These are phyloP conservation scores for Austroboletus rostrupii DNA, from an alignment of 1,284 basidiomycete species.

Conservation along the genomic window DNA sequence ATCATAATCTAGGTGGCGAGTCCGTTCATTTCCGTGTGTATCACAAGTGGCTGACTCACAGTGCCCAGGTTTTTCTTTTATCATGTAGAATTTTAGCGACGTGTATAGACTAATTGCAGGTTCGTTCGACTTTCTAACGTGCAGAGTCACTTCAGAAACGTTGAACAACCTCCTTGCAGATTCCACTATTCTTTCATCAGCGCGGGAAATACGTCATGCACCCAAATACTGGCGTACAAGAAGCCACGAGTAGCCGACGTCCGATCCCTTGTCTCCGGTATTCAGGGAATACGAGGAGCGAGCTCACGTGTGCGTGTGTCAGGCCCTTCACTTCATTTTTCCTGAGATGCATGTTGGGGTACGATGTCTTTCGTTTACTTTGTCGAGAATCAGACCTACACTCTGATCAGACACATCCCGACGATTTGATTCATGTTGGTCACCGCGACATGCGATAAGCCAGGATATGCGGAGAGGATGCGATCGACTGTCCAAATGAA, in stretches of 20 bases:
- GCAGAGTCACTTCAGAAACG: slow-evolving; percentile 3
- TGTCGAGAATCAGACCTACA: slow-evolving; percentile 2
- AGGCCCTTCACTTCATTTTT: slow-evolving; percentile 3
- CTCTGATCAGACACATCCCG: slow-evolving; percentile 7
- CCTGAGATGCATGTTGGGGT: not conserved
- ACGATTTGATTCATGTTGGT: slow-evolving; percentile 4
- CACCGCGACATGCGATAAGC: slow-evolving; percentile 8
- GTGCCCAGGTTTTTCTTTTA: not conserved
- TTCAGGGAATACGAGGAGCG: slow-evolving; percentile 6
- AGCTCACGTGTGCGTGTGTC: slow-evolving; percentile 4
- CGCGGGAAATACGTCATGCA: not conserved
- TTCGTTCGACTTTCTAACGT: slow-evolving; percentile 9
- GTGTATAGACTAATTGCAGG: slow-evolving; percentile 8
- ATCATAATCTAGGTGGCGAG: not conserved
- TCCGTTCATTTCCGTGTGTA: not conserved
- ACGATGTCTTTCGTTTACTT: too few relatives aligned
- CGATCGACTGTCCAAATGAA: not conserved
- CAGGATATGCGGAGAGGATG: slow-evolving; percentile 5
- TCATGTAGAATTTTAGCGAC: slow-evolving; percentile 4
- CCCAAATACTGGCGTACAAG: not conserved
- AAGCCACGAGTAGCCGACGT: slow-evolving; percentile 4
- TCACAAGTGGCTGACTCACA: not conserved
- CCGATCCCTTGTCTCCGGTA: slow-evolving; percentile 7
- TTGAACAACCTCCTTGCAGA: slow-evolving; percentile 1
- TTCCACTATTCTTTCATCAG: slow-evolving; percentile 4